Conservation (phyloP, 345 rosid species). For the Litchi chinensis region DNA sequence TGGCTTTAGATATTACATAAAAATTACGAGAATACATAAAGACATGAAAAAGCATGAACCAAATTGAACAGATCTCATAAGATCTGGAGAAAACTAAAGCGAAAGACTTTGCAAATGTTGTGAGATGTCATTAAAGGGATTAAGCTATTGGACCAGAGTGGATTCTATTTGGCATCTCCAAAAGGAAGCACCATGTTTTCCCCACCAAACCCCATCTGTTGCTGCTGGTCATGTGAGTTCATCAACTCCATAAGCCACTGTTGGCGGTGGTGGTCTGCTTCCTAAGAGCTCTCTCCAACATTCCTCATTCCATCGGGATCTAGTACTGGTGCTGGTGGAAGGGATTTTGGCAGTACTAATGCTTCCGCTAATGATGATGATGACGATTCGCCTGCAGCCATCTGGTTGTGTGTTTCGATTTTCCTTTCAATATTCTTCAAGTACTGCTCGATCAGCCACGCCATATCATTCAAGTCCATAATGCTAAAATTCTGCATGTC, state of each 20-base stretch:
- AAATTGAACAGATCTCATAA: not conserved
- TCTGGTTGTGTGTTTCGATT: not conserved
- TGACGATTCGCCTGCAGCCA: not conserved
- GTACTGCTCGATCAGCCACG: slow-evolving; percentile 35
- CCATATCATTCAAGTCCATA: slow-evolving; percentile 42
- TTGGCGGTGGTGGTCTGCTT: slow-evolving; percentile 13
- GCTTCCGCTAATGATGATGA: not conserved
- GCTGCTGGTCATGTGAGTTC: slow-evolving; percentile 26
- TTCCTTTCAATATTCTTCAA: slow-evolving; percentile 24
- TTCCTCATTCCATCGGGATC: too few species aligned
- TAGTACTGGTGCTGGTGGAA: not conserved
- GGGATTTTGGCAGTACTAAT: too few species aligned
- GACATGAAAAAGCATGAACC: not conserved
- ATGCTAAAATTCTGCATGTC: slow-evolving; percentile 17
- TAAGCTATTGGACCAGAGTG: slow-evolving; percentile 25
- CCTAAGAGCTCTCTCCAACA: not conserved
- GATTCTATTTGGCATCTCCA: slow-evolving; percentile 12
- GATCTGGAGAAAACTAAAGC: not conserved
- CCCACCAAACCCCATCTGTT: slow-evolving; percentile 21
- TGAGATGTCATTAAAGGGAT: not conserved
- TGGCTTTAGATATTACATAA: too few species aligned
- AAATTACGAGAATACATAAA: not conserved
- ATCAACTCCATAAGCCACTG: slow-evolving; percentile 34
- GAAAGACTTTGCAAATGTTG: not conserved
- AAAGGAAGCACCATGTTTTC: slow-evolving; percentile 36